Evolutionary conservation across 371 early-diverging fungal genomes (phyloP).

Genomic region (Umbelopsis sp.): DNA sequence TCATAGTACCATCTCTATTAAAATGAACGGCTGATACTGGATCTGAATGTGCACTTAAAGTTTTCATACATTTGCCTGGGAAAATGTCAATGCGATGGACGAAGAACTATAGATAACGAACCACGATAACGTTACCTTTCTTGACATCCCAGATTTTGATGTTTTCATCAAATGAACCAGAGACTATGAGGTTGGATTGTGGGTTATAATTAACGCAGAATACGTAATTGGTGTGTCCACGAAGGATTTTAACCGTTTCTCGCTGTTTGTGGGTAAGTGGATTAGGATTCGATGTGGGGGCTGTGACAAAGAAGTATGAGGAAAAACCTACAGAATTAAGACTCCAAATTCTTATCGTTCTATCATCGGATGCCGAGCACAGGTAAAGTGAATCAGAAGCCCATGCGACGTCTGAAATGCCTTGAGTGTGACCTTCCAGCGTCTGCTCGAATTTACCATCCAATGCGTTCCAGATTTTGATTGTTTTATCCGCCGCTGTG

Average conservation of each 20-base stretch:
- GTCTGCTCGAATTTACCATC: conserved; percentile 87
- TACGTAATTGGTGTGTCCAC: conserved; percentile 94
- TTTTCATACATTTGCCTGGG: conserved; percentile 83
- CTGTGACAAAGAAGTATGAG: background rate
- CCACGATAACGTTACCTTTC: conserved; percentile 59
- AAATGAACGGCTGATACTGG: conserved; percentile 96
- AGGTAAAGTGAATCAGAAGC: conserved; percentile 86
- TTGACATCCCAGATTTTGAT: conserved; percentile 97
- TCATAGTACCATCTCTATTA: conserved; percentile 95
- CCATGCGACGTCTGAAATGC: conserved; percentile 98
- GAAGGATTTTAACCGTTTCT: conserved; percentile 76
- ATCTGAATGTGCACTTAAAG: conserved; percentile 94
- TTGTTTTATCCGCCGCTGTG: conserved; percentile 86
- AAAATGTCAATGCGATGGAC: background rate
- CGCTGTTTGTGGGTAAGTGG: conserved; percentile 42
- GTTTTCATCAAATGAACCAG: conserved; percentile 97
- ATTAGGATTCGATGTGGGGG: too few species aligned
- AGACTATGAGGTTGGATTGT: conserved; percentile 90
- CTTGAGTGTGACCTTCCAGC: conserved; percentile 89
- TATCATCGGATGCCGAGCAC: conserved; percentile 95
- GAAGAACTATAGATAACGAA: too few species aligned
- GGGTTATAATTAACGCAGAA: conserved; percentile 98
- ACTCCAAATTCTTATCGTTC: conserved; percentile 91
- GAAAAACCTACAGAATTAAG: conserved; percentile 65
- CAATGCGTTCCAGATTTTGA: conserved; percentile 91